These are phyloP conservation scores for Grosmannia serpens DNA, from an alignment of 2,329 filamentous ascomycete species.

Conservation along the genomic window DNA sequence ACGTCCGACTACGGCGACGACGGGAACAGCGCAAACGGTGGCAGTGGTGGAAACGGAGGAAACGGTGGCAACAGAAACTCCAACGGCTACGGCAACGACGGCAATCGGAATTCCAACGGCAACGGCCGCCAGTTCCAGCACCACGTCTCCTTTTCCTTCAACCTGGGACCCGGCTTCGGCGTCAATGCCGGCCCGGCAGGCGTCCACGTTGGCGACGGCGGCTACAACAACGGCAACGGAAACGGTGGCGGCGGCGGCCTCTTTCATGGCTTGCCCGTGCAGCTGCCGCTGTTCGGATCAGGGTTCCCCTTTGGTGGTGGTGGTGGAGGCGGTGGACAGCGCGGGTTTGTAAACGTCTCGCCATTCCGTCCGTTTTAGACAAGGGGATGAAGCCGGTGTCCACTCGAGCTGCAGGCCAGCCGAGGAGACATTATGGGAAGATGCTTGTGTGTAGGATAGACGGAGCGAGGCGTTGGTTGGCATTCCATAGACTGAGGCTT, in stretches of 20 bases:
- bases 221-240: background rate
- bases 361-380: conserved; percentile 1
- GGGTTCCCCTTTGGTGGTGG: conserved; percentile 1
- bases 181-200: background rate
- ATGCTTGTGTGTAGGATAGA: too few species aligned
- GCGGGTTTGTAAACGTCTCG: conserved; percentile 3
- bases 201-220: background rate
- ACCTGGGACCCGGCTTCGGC: background rate
- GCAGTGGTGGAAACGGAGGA: background rate
- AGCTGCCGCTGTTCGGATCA: background rate
- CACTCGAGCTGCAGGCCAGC: too few species aligned
- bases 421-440: too few species aligned
- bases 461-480: too few species aligned
- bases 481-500: too few species aligned
- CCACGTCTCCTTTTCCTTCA: conserved; percentile 4
- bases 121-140: conserved; percentile 2
- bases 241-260: background rate
- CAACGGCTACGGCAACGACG: background rate
- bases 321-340: background rate
- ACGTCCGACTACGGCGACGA: conserved; percentile 1
- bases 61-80: background rate
- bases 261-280: background rate
- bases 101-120: background rate
- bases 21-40: background rate
- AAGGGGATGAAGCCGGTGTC: too few species aligned